Evolutionary conservation across 2,329 filamentous ascomycete species (phyloP), one percentile per base, ranked within the genome.

Genomic region (Didymella pomorum): DNA sequence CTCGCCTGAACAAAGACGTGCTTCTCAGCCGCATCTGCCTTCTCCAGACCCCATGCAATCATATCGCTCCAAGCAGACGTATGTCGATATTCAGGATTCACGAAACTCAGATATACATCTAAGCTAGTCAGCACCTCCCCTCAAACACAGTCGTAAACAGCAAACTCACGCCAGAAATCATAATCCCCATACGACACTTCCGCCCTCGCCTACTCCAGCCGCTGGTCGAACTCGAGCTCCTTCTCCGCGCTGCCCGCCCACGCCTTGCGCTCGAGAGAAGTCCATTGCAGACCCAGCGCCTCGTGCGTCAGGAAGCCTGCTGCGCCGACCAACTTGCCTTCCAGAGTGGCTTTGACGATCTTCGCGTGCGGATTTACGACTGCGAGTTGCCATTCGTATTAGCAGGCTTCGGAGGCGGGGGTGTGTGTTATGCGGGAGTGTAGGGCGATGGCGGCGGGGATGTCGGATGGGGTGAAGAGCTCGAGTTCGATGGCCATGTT

Each of bases 291-390:
- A 5, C 49, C 49, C 2, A n/a, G 9, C 16, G 41, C 29, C 18
- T 52, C 28, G 39, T 52, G 49, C 18, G 39, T 52, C 5, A 52
- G 20, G 16, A 52, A 52, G 0, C 49, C 49, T 2, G 49, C 49
- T 2, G 49, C 49, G 20, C 49, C 49, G 14, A 44, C 35, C 14
- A 52, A 12, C 8, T 3, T 8, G 3, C 20, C 49, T 8, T 26
- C 5, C 2, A 25, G 12, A 2, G 28, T 35, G 8, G 49, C 49
- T 35, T 52, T 52, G 3, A 52, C 18, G 28, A 52, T 33, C 28
- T 39, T 23, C 3, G 39, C 39, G 21, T 43, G 39, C 9, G 49
- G 49, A 28, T 52, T 52, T 4, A 33, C 21, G 12, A 44, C 35
- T 16, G 49, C 49, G 28, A 52, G 39, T 2, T 29, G 41, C 39